Conservation (phyloP, 2,329 filamentous ascomycete genomes). For the Beauveria sp. region DNA sequence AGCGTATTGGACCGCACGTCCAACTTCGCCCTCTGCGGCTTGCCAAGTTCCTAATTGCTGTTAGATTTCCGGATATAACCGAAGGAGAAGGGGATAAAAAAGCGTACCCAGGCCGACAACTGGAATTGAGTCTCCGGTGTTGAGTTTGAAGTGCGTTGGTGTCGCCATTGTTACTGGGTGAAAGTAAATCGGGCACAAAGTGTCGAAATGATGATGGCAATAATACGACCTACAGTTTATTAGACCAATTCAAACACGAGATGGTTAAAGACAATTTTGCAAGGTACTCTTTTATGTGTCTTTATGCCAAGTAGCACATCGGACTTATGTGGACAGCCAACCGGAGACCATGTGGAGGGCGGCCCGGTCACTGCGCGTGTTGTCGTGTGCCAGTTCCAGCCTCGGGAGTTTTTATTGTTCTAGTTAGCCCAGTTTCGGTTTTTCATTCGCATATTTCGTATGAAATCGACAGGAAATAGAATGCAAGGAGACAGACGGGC, state of each 20-base stretch:
- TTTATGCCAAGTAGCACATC: background rate
- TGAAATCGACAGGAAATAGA: no score
- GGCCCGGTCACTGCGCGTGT: background rate
- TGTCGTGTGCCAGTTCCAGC: background rate
- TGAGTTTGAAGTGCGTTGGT: background rate
- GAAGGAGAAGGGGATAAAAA: background rate
- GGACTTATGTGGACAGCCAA: background rate
- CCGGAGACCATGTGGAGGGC: background rate
- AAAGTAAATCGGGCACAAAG: background rate
- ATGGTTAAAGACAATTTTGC: background rate
- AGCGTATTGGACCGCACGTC: conserved; percentile 49
- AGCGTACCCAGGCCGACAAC: background rate
- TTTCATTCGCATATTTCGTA: no score
- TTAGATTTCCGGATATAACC: background rate
- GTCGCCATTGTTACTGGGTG: background rate
- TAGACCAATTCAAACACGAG: no score
- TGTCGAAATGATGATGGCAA: no score
- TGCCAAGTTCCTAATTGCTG: conserved; percentile 54
- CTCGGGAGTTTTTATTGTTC: no score
- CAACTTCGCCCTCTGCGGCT: conserved; percentile 49
- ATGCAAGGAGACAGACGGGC: no score
- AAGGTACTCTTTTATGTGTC: background rate
- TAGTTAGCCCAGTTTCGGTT: no score
- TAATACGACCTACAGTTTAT: background rate
- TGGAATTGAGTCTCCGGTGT: conserved; percentile 1